A percentile compares a stretch with the other conserved stretches of the same genome.
Evolutionary conservation across 176 grass and related monocot species (phyloP).

Genomic region (Eragrostis nindensis): DNA sequence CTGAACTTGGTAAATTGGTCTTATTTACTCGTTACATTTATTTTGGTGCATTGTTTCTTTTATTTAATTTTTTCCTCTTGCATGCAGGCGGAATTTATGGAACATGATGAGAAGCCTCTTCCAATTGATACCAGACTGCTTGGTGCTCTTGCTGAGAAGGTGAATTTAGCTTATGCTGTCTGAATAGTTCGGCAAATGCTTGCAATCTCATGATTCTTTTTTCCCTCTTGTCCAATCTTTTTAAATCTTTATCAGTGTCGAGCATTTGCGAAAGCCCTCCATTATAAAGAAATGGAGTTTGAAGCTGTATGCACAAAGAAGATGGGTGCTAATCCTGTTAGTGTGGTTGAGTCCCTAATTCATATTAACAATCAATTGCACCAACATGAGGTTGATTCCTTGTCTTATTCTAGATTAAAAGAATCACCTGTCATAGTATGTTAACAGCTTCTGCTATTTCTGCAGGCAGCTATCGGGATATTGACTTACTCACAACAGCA

Average conservation of each 20-base stretch:
- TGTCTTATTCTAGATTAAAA: conserved; percentile 31
- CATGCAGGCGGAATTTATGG: conserved; percentile 97
- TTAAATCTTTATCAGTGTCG: conserved; percentile 65
- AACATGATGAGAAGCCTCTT: conserved; percentile 99
- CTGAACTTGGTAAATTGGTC: conserved; percentile 80
- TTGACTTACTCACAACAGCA: conserved; percentile 91
- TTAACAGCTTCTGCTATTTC: conserved; percentile 30
- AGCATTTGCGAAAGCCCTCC: conserved; percentile 96
- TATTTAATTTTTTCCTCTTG: conserved; percentile 34
- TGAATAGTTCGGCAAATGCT: conserved; percentile 2
- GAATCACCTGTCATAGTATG: background rate
- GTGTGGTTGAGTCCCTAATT: conserved; percentile 95
- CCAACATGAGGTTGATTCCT: conserved; percentile 85
- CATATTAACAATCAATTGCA: conserved; percentile 98
- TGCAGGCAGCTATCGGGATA: conserved; percentile 95
- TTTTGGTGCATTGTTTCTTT: conserved; percentile 23
- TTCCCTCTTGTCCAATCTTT: conserved; percentile 31
- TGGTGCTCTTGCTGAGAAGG: conserved; percentile 99
- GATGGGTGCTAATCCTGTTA: conserved; percentile 98
- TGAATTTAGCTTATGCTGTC: conserved; percentile 38
- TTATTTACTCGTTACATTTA: conserved; percentile 16
- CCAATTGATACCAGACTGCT: conserved; percentile 97
- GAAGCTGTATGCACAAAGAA: conserved; percentile 93
- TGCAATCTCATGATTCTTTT: conserved; percentile 28
- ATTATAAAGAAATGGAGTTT: conserved; percentile 99